Conservation (phyloP, 768 basidiomycete genomes). For the Imleria badia region DNA sequence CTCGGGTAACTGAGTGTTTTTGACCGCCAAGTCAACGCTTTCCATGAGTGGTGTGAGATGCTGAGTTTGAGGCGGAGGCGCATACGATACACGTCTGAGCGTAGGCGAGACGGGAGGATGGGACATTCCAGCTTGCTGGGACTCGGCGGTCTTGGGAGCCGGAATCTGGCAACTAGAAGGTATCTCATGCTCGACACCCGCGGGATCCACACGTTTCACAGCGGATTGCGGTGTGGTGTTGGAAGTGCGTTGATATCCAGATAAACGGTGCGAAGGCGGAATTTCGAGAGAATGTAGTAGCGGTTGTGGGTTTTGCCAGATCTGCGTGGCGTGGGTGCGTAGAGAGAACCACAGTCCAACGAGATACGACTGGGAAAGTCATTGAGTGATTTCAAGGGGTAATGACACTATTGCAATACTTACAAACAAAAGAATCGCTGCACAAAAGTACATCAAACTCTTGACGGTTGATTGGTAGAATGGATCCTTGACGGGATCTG, state of each 20-base stretch:
- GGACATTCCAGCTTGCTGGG: slow-evolving; percentile 16
- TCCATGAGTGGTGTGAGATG: slow-evolving; percentile 68
- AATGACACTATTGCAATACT: slow-evolving; percentile 33
- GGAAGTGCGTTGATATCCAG: slow-evolving; percentile 59
- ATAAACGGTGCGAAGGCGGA: slow-evolving; percentile 51
- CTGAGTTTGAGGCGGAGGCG: slow-evolving; percentile 35
- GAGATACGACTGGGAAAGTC: slow-evolving; percentile 75
- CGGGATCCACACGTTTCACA: slow-evolving; percentile 44
- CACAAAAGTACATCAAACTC: slow-evolving; percentile 94
- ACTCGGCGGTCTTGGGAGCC: slow-evolving; percentile 30
- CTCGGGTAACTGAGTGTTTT: slow-evolving; percentile 55
- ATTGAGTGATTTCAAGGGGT: slow-evolving; percentile 3
- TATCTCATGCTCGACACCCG: slow-evolving; percentile 30
- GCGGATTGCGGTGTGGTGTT: slow-evolving; percentile 8
- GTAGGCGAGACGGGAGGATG: slow-evolving; percentile 43
- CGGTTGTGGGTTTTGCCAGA: slow-evolving; percentile 97
- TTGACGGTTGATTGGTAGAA: slow-evolving; percentile 98
- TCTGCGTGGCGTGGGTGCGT: slow-evolving; percentile 95
- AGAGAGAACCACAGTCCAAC: slow-evolving; percentile 99
- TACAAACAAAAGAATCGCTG: slow-evolving; percentile 84
- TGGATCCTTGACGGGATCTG: slow-evolving; percentile 88
- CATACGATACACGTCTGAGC: slow-evolving; percentile 57
- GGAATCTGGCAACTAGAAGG: slow-evolving; percentile 43
- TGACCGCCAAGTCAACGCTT: slow-evolving; percentile 76
- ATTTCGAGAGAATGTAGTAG: slow-evolving; percentile 69